phyloP scores from a whole-genome alignment of 352 stramenopile species.

The Phytophthora crassamura region DNA sequence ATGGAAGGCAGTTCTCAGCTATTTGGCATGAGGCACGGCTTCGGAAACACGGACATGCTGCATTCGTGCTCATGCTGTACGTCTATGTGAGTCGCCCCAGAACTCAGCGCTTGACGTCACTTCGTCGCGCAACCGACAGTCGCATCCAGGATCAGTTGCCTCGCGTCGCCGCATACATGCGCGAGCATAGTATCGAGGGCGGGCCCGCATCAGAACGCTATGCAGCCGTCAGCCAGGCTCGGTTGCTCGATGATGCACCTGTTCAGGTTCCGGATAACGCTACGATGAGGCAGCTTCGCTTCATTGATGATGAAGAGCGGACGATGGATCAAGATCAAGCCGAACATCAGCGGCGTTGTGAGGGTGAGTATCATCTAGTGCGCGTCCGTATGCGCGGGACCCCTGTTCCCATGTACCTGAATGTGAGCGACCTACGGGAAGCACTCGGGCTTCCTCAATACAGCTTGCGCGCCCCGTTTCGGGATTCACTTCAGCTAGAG shows the following conservation, averaged over 20 bases:
- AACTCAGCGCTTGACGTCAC: constrained; percentile 3
- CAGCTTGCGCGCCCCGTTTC: constrained; percentile 2
- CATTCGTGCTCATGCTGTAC: constrained; percentile 6
- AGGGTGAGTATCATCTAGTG: neutral
- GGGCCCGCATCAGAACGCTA: constrained; percentile 5
- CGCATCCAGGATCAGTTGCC: constrained; percentile 10
- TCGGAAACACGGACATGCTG: too few relatives aligned
- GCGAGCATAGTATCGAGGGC: neutral
- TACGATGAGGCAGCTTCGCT: constrained; percentile 2
- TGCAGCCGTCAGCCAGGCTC: neutral
- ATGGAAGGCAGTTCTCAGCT: too few relatives aligned
- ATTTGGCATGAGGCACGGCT: too few relatives aligned
- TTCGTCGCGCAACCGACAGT: neutral
- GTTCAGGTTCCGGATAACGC: neutral
- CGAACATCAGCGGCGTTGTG: neutral
- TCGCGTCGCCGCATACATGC: constrained; percentile 4
- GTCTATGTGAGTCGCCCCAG: neutral
- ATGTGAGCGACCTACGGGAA: neutral
- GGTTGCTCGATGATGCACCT: neutral
- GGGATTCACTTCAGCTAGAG: neutral
- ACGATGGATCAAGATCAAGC: constrained; percentile 1
- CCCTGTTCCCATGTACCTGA: neutral
- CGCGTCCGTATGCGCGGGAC: neutral
- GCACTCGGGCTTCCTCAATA: constrained; percentile 3
- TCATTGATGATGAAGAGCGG: neutral